A percentile compares a stretch with the other conserved stretches of the same genome.
These are phyloP conservation scores for Lactarius trivialis DNA, from an alignment of 768 basidiomycete species.

Conservation along the genomic window DNA sequence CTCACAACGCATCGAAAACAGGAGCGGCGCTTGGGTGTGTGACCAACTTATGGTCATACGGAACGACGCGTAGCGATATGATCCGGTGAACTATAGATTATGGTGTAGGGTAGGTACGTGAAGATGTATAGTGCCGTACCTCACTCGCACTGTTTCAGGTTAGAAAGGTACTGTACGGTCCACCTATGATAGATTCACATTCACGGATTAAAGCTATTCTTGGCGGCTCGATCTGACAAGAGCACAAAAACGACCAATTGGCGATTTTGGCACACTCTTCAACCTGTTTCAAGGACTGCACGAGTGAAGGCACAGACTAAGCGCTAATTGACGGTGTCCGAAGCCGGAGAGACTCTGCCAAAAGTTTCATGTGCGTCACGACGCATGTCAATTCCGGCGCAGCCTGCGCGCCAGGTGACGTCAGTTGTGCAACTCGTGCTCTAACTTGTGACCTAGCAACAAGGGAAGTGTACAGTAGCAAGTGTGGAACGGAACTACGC, in stretches of 20 bases:
- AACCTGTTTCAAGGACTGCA: neutral
- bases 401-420: neutral
- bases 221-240: neutral
- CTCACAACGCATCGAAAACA: neutral
- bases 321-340: neutral
- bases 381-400: neutral
- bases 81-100: neutral
- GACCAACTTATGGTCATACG: neutral
- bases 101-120: neutral
- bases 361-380: neutral
- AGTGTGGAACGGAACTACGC: neutral
- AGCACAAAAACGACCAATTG: neutral
- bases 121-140: neutral
- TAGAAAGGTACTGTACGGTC: neutral
- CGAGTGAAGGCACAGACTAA: neutral
- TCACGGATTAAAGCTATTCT: neutral
- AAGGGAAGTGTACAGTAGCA: neutral
- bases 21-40: neutral
- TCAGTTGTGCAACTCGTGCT: conserved; percentile 2
- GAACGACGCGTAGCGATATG: neutral
- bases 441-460: conserved; percentile 7
- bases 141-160: neutral
- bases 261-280: neutral
- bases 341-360: neutral
- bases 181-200: neutral